These are phyloP conservation scores for Arachis monticola DNA, from an alignment of 331 rosid species.

Conservation along the genomic window DNA sequence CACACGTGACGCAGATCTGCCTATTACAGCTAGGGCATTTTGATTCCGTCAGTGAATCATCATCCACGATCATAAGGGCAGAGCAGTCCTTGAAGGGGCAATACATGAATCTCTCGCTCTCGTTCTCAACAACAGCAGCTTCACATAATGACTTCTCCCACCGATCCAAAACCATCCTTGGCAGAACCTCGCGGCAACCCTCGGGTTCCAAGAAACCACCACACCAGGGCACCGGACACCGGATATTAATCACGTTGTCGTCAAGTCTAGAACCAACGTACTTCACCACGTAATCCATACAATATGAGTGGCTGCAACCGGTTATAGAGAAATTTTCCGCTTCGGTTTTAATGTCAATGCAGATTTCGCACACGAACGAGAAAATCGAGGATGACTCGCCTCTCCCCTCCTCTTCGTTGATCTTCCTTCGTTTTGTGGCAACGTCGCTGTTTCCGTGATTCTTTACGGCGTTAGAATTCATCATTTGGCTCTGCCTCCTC, in stretches of 20 bases:
- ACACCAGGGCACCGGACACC: conserved; percentile 67
- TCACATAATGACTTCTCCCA: conserved; percentile 74
- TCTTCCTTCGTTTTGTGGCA: no score
- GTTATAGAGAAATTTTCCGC: not conserved
- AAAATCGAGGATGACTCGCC: no score
- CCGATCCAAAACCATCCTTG: conserved; percentile 40
- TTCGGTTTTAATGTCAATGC: no score
- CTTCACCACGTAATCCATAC: conserved; percentile 46
- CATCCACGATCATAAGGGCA: conserved; percentile 61
- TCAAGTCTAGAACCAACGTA: conserved; percentile 60
- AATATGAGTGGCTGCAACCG: conserved; percentile 60
- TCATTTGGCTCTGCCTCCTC: no score
- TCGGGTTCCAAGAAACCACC: conserved; percentile 59
- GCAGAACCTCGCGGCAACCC: conserved; percentile 52
- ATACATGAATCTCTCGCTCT: conserved; percentile 51
- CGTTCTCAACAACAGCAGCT: conserved; percentile 40
- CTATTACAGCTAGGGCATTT: conserved; percentile 64
- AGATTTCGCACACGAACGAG: no score
- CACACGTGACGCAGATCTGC: conserved; percentile 57
- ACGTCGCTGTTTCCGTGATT: no score
- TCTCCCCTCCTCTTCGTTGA: not conserved
- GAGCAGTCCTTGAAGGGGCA: conserved; percentile 72
- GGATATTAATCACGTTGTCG: conserved; percentile 51
- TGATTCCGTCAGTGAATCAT: conserved; percentile 28
- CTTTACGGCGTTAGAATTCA: no score